Percentiles rank a stretch among this genome's conserved stretches.
Evolutionary conservation across 352 stramenopile species (phyloP).

Genomic region (Globisporangium spiculum): DNA sequence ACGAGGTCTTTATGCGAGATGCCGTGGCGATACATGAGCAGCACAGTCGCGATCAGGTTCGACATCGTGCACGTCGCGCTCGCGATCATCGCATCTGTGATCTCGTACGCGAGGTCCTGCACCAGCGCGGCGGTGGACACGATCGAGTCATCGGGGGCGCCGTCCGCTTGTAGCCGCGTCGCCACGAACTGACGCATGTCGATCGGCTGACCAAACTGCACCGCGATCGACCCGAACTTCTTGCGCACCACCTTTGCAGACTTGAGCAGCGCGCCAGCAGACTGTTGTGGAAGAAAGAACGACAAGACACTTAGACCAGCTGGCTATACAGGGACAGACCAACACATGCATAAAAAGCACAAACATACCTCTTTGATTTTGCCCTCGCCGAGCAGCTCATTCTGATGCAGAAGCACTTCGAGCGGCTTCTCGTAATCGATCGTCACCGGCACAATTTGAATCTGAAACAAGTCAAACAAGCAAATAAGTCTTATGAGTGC

Average conservation of each 20-base stretch:
- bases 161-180: constrained; percentile 23
- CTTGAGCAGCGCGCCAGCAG: constrained; percentile 61
- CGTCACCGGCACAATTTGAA: constrained; percentile 78
- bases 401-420: constrained; percentile 78
- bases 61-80: constrained; percentile 71
- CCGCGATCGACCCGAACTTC: constrained; percentile 80
- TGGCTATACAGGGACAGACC: neutral
- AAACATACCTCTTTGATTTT: constrained; percentile 69
- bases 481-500: constrained; percentile 1
- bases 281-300: constrained; percentile 24
- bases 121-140: constrained; percentile 40
- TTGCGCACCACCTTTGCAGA: constrained; percentile 67
- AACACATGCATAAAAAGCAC: neutral
- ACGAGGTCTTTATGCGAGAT: constrained; percentile 73
- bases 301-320: constrained; percentile 1
- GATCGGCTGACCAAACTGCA: constrained; percentile 72
- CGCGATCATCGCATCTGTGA: constrained; percentile 70
- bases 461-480: constrained; percentile 24
- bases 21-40: constrained; percentile 78
- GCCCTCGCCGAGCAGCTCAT: constrained; percentile 74
- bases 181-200: constrained; percentile 57
- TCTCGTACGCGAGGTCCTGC: constrained; percentile 63
- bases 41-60: constrained; percentile 66
- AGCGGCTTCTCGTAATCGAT: constrained; percentile 88
- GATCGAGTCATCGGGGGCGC: constrained; percentile 22